phyloP scores from a whole-genome alignment of 768 basidiomycete genomes.

The Kwoniella sp. region DNA sequence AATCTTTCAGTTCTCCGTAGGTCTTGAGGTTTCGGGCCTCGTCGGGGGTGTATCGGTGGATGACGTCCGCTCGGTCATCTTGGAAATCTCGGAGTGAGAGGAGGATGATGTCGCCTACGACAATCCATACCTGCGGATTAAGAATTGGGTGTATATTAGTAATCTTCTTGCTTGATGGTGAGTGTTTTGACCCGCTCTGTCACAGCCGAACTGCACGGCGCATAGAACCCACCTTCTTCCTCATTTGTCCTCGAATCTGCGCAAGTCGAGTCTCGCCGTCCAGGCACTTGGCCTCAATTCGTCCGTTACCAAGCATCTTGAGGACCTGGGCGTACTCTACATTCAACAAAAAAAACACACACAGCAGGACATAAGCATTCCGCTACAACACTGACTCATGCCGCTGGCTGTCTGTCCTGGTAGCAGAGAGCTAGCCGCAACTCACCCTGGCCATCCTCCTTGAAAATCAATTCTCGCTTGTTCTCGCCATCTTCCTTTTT shows the following conservation, averaged over 20 bases:
- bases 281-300: constrained; percentile 93
- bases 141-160: no score
- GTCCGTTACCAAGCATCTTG: constrained; percentile 98
- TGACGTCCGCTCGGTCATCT: constrained; percentile 98
- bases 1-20: constrained; percentile 94
- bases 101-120: constrained; percentile 27
- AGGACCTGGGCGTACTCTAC: constrained; percentile 92
- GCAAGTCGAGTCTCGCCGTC: constrained; percentile 97
- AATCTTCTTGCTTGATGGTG: no score
- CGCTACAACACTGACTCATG: no score
- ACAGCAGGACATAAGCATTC: background rate
- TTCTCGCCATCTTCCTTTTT: constrained; percentile 99
- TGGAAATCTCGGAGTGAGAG: constrained; percentile 89
- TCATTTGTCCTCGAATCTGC: constrained; percentile 98
- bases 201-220: background rate
- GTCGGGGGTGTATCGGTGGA: constrained; percentile 97
- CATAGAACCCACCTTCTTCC: constrained; percentile 95
- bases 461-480: constrained; percentile 97
- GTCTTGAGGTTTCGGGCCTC: constrained; percentile 82
- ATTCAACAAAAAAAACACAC: background rate
- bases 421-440: constrained; percentile 7
- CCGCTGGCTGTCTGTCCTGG: no score
- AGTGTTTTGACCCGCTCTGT: no score
- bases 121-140: constrained; percentile 53
- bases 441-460: constrained; percentile 87